Conservation (phyloP, 2,329 filamentous ascomycete genomes). For the Trichoderma hamatum region DNA sequence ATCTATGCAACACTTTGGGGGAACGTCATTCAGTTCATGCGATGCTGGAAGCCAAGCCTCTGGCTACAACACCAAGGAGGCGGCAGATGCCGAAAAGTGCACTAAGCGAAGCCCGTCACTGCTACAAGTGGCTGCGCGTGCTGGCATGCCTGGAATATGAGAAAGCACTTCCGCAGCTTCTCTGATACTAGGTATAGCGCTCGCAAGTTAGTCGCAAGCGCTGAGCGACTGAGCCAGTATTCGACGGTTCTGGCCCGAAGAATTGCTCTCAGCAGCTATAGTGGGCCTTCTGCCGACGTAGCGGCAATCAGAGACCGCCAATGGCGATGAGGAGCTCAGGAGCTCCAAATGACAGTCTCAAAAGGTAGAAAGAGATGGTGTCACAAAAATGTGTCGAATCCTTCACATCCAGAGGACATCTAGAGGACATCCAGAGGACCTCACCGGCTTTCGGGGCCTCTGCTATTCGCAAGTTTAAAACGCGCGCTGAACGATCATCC, state of each 20-base stretch:
- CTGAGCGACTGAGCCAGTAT: background rate
- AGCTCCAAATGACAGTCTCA: background rate
- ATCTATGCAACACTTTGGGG: background rate
- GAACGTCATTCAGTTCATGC: constrained; percentile 19
- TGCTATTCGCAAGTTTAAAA: background rate
- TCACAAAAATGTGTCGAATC: background rate
- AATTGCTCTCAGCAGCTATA: background rate
- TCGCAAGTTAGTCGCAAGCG: background rate
- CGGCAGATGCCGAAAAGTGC: background rate
- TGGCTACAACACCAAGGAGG: background rate
- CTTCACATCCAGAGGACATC: background rate
- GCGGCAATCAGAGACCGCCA: background rate
- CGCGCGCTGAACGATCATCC: background rate
- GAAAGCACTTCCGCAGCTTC: background rate
- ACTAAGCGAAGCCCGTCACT: background rate
- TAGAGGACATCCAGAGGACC: background rate
- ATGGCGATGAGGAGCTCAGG: background rate
- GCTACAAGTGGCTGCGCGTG: background rate
- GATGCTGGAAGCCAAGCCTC: background rate
- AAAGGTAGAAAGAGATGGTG: background rate
- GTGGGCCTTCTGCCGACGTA: background rate
- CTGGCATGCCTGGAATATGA: background rate
- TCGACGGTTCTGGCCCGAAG: background rate
- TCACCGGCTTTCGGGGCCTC: background rate
- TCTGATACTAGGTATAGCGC: background rate